Evolutionary conservation across 176 grass and related monocot species (phyloP).

Genomic region (Oryza longistaminata): DNA sequence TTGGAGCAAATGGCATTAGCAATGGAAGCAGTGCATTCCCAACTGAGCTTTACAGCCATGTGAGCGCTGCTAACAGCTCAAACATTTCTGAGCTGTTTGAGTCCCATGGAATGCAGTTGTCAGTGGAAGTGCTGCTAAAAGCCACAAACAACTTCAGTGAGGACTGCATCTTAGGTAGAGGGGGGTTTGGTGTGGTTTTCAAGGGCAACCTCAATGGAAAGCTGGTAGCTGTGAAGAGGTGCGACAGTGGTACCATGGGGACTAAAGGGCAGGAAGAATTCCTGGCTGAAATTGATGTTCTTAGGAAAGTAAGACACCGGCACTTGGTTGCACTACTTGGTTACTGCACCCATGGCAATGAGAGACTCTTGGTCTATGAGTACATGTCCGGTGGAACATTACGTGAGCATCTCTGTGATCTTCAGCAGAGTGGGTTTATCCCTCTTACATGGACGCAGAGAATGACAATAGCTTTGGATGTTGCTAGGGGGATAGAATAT

Average conservation of each 20-base stretch:
- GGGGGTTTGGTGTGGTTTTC: constrained; percentile 92
- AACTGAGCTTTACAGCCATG: constrained; percentile 46
- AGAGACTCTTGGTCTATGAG: constrained; percentile 98
- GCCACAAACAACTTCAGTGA: constrained; percentile 91
- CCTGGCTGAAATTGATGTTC: constrained; percentile 93
- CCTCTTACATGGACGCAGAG: constrained; percentile 93
- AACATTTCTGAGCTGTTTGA: constrained; percentile 49
- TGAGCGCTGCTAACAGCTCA: constrained; percentile 35
- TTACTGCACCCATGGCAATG: constrained; percentile 74
- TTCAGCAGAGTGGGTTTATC: constrained; percentile 47
- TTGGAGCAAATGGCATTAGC: constrained; percentile 42
- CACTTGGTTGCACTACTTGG: constrained; percentile 89
- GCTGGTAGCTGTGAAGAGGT: constrained; percentile 81
- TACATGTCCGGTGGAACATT: constrained; percentile 83
- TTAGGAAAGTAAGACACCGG: constrained; percentile 88
- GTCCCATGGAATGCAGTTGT: constrained; percentile 80
- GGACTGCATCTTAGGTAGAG: constrained; percentile 68
- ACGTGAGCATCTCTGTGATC: constrained; percentile 78
- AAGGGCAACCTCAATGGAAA: constrained; percentile 77
- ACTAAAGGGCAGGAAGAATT: constrained; percentile 89
- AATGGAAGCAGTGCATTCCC: constrained; percentile 25
- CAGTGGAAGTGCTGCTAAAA: constrained; percentile 56
- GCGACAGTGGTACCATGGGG: constrained; percentile 62
- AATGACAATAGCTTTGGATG: constrained; percentile 86
- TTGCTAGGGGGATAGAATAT: constrained; percentile 93